phyloP scores from a whole-genome alignment of 2,329 filamentous ascomycete species.

The Dactylellina sp. region DNA sequence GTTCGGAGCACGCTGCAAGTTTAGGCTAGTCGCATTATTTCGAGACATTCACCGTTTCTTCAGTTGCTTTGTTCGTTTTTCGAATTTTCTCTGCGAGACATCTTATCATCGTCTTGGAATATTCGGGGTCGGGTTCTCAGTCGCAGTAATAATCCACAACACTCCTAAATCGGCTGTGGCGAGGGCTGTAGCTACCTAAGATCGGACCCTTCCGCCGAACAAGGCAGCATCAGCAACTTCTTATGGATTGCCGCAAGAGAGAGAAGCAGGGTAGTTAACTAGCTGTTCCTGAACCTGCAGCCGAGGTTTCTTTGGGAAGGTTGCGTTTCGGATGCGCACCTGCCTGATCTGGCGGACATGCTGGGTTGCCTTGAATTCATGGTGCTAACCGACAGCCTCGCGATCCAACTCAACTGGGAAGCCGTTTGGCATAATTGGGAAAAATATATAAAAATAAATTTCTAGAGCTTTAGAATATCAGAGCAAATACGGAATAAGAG shows the following conservation, averaged over 20 bases:
- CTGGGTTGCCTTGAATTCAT: no score
- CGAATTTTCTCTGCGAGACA: slow-evolving; percentile 17
- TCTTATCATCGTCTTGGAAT: slow-evolving; percentile 22
- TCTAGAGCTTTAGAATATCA: no score
- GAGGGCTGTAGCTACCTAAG: not conserved
- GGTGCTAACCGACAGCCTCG: no score
- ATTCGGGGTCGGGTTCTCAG: not conserved
- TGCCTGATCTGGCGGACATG: slow-evolving; percentile 45
- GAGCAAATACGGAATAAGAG: no score
- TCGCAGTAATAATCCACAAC: no score
- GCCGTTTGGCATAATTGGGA: no score
- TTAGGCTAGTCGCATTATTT: not conserved
- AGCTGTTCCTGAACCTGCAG: slow-evolving; percentile 9
- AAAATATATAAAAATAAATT: not conserved
- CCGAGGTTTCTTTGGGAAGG: slow-evolving; percentile 36
- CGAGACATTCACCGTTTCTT: not conserved
- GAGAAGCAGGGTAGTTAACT: not conserved
- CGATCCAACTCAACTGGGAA: no score
- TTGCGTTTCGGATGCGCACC: slow-evolving; percentile 19
- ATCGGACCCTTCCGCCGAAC: not conserved
- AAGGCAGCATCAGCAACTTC: slow-evolving; percentile 20
- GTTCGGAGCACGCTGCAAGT: not conserved
- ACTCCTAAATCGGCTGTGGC: not conserved
- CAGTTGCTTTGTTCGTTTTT: not conserved
- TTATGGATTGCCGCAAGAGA: not conserved